A percentile compares a stretch with the other conserved stretches of the same genome.
Conservation (phyloP, 768 basidiomycete species). For the Polyporus arcularius region DNA sequence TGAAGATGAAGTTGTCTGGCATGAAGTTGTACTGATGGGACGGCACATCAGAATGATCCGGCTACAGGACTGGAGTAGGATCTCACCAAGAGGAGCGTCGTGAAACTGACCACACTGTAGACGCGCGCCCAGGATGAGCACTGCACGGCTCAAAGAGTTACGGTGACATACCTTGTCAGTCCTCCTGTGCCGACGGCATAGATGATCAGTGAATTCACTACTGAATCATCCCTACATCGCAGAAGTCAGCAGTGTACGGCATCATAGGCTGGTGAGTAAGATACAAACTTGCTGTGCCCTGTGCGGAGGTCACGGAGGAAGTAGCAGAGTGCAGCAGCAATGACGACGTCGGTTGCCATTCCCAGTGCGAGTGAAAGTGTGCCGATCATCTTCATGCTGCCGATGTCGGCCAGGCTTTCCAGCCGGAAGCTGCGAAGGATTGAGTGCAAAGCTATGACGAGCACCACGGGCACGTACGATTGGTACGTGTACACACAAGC, state of each 20-base stretch:
- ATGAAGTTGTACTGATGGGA: conserved; percentile 54
- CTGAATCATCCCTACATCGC: conserved; percentile 48
- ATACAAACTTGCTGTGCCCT: conserved; percentile 41
- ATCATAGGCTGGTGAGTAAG: background rate
- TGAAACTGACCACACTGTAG: conserved; percentile 45
- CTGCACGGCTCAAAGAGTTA: background rate
- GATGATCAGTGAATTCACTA: conserved; percentile 57
- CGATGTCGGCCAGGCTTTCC: conserved; percentile 43
- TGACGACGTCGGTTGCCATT: conserved; percentile 50
- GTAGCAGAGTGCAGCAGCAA: conserved; percentile 52
- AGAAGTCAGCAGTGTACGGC: background rate
- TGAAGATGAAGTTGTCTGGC: conserved; percentile 58
- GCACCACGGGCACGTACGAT: too few relatives aligned
- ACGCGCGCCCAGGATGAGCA: background rate
- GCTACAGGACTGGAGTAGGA: background rate
- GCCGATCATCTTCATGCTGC: conserved; percentile 49
- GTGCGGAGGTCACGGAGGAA: conserved; percentile 57
- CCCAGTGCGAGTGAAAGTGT: conserved; percentile 51
- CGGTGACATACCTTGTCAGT: conserved; percentile 51
- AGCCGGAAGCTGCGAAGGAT: conserved; percentile 15
- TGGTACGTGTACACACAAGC: conserved; percentile 36
- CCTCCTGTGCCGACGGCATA: conserved; percentile 66
- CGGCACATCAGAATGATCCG: background rate
- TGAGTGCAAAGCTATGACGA: conserved; percentile 6
- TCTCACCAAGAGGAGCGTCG: conserved; percentile 59